phyloP scores from a whole-genome alignment of 768 basidiomycete species.

The Daedaleopsis sinensis region DNA sequence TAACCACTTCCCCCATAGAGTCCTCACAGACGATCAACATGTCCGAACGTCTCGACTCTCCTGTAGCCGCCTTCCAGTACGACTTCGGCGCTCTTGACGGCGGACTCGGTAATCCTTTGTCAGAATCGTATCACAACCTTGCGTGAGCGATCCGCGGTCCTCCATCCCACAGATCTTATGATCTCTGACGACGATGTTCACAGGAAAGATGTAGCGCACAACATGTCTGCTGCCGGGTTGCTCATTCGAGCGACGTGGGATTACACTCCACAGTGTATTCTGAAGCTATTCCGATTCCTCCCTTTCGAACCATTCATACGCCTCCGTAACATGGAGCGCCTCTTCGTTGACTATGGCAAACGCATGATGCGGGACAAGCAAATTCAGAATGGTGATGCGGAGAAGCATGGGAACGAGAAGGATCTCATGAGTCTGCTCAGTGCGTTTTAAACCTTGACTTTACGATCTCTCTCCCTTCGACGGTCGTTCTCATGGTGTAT shows the following conservation, averaged over 20 bases:
- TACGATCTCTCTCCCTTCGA: not conserved
- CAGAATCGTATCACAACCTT: constrained; percentile 13
- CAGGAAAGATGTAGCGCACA: not conserved
- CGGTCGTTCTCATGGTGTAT: no score
- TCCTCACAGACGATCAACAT: no score
- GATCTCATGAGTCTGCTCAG: constrained; percentile 21
- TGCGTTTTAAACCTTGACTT: not conserved
- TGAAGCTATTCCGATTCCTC: not conserved
- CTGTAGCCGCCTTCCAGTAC: constrained; percentile 3
- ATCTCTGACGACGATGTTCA: not conserved
- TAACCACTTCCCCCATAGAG: no score
- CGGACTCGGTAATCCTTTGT: not conserved
- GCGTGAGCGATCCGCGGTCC: constrained; percentile 4
- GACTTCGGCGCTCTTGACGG: constrained; percentile 7
- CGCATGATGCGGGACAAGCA: constrained; percentile 1
- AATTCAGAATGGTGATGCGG: not conserved
- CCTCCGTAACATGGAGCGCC: not conserved
- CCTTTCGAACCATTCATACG: not conserved
- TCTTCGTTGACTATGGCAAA: constrained; percentile 7
- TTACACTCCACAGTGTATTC: not conserved
- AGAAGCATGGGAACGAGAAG: constrained; percentile 2
- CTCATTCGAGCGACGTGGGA: not conserved
- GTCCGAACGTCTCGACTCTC: not conserved
- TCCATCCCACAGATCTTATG: no score
- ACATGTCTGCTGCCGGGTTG: not conserved